Percentiles rank a stretch among this genome's conserved stretches.
Conservation (phyloP, 441 rosid genomes). For the Mallotus repandus region DNA sequence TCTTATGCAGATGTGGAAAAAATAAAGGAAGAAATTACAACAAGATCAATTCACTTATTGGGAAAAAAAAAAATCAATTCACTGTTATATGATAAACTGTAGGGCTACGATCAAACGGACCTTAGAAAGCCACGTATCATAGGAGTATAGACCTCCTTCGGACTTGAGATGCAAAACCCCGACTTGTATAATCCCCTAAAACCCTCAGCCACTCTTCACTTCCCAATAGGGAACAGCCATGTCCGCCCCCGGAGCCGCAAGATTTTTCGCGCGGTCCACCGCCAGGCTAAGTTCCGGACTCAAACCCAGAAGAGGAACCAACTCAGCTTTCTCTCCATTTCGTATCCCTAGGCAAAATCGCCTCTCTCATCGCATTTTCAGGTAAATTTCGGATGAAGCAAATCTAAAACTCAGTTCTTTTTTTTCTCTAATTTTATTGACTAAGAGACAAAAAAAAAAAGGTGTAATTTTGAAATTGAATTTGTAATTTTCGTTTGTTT, state of each 20-base stretch:
- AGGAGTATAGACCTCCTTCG: background rate
- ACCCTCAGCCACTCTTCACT: slow-evolving; percentile 17
- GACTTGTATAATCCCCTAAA: slow-evolving; percentile 19
- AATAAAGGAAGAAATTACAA: too few relatives aligned
- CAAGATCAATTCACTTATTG: background rate
- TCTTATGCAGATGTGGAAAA: too few relatives aligned
- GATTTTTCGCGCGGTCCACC: slow-evolving; percentile 66
- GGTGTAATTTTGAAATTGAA: background rate
- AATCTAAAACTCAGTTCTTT: background rate
- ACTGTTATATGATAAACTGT: background rate
- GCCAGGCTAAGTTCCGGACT: slow-evolving; percentile 37
- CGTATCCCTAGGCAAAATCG: slow-evolving; percentile 51
- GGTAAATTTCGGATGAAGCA: slow-evolving; percentile 35
- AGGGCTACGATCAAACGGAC: background rate
- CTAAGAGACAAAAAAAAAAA: background rate
- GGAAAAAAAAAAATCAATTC: too few relatives aligned
- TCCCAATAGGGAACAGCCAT: slow-evolving; percentile 20
- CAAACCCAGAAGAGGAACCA: slow-evolving; percentile 36
- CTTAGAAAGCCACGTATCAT: slow-evolving; percentile 2
- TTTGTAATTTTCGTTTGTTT: background rate
- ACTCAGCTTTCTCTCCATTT: slow-evolving; percentile 41
- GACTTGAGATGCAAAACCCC: background rate
- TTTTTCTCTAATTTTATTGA: background rate
- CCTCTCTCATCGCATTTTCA: slow-evolving; percentile 54
- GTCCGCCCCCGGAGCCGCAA: slow-evolving; percentile 56